Evolutionary conservation across 2,329 filamentous ascomycete species (phyloP).

Genomic region (Tolypocladium ophioglossoides): DNA sequence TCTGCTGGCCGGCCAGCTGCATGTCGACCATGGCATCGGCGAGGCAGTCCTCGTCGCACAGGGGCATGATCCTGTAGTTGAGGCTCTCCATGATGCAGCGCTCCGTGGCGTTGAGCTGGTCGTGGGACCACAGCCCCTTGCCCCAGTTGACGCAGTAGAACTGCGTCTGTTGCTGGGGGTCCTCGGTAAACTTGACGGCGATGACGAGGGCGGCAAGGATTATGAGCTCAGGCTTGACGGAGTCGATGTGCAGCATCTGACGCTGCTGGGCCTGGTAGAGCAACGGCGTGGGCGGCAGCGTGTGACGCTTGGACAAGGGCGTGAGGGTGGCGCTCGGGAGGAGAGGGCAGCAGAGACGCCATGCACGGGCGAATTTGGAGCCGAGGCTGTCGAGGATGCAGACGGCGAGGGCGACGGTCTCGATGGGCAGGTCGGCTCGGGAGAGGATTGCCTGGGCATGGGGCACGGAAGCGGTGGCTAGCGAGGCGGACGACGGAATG

Average conservation of each 20-base stretch:
- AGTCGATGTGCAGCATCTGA: constrained; percentile 53
- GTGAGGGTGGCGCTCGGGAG: constrained; percentile 14
- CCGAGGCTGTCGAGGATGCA: constrained; percentile 57
- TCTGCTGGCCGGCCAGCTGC: constrained; percentile 40
- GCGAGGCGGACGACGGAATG: constrained; percentile 51
- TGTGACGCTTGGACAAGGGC: constrained; percentile 32
- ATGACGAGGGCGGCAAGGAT: constrained; percentile 52
- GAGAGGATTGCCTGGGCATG: constrained; percentile 51
- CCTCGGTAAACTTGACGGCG: constrained; percentile 55
- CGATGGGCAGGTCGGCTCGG: constrained; percentile 46
- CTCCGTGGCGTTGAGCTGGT: constrained; percentile 55
- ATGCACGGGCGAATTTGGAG: constrained; percentile 50
- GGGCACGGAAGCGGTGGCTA: constrained; percentile 45
- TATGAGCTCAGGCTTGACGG: constrained; percentile 51
- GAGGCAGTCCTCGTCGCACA: constrained; percentile 46
- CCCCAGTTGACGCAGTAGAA: constrained; percentile 47
- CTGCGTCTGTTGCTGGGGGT: constrained; percentile 41
- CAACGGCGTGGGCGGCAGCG: constrained; percentile 30
- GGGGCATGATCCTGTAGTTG: constrained; percentile 50
- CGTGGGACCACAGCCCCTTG: constrained; percentile 43
- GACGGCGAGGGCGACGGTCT: constrained; percentile 53
- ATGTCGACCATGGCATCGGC: constrained; percentile 52
- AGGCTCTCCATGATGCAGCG: constrained; percentile 54
- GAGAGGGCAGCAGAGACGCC: constrained; percentile 50
- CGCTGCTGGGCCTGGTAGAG: constrained; percentile 24